phyloP scores from a whole-genome alignment of 2,329 filamentous ascomycete species.

The Aschersonia sp. region DNA sequence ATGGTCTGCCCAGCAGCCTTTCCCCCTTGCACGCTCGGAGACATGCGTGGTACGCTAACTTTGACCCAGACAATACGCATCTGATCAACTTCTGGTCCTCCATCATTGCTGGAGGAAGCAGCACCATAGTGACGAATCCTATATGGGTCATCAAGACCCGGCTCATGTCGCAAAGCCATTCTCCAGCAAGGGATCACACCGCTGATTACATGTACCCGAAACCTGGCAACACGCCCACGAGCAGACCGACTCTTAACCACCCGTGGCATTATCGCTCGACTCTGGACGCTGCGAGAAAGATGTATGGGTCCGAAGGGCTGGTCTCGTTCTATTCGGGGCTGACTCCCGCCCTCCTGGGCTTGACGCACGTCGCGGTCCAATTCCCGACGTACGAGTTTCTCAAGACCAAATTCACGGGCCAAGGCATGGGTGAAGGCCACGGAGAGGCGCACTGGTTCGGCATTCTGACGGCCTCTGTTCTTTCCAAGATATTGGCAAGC shows the following conservation, averaged over 20 bases:
- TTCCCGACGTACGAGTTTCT: constrained; percentile 93
- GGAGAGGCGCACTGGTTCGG: constrained; percentile 57
- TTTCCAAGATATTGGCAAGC: constrained; percentile 90
- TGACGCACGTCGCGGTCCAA: constrained; percentile 92
- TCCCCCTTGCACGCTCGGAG: not conserved
- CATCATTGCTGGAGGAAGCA: constrained; percentile 78
- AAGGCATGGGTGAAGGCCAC: constrained; percentile 61
- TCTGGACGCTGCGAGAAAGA: constrained; percentile 82
- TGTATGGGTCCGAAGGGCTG: constrained; percentile 84
- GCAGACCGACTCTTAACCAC: constrained; percentile 41
- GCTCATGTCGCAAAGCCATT: constrained; percentile 80
- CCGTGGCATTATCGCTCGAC: constrained; percentile 88
- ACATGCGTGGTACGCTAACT: not conserved
- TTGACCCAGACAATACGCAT: constrained; percentile 51
- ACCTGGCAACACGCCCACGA: constrained; percentile 37
- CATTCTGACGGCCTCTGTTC: constrained; percentile 73
- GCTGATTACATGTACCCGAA: constrained; percentile 31
- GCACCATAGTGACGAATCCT: constrained; percentile 87
- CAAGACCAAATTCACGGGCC: constrained; percentile 79
- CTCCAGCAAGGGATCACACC: constrained; percentile 28
- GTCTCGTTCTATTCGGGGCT: constrained; percentile 90
- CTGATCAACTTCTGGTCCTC: constrained; percentile 79
- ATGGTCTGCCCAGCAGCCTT: too few species aligned
- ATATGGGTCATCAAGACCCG: constrained; percentile 99
- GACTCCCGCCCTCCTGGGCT: constrained; percentile 76